Evolutionary conservation across 768 basidiomycete genomes (phyloP), one percentile per base, ranked within the genome.

Genomic region (Hemileccinum rubropunctum): DNA sequence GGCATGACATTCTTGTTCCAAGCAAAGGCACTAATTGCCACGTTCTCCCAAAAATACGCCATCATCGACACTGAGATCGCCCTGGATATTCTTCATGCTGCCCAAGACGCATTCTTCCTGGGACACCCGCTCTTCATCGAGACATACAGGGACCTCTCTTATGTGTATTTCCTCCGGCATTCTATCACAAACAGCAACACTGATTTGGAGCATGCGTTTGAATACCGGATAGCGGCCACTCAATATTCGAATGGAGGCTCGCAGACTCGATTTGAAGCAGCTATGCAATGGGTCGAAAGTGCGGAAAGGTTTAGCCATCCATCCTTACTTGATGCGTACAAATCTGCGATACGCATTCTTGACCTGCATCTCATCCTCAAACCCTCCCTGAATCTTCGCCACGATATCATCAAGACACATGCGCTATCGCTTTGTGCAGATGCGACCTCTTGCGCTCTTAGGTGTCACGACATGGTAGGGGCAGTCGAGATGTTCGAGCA

Each of bases 401-500:
- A 61, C 10, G 33, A 51, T 28, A 52, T 59, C 4, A 51, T 62
- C 27, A 56, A 51, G 49, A 33, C 28, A 1, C 42, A 33, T 6
- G 48, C 53, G n/a, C 10, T 48, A 26, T 50, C 59, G 8, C 34
- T 63, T 20, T 62, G 58, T 35, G 50, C 50, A 13, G 62, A 67
- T 43, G 66, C 68, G 4, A 65, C 61, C 1, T 55, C 62, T 9
- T 60, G 58, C 18, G 68, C 67, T 7, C 59, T 66, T 30, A 46
- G 54, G 27, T 18, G 44, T 5, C 46, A 46, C 0, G 51, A 64
- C 11, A 46, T 56, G 13, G 49, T 64, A 6, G 58, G 48, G 17
- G 67, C 63, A n/a, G 57, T 73, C 27, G 69, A 73, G 52, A 62
- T 71, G 61, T 59, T 75, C 9, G 67, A 67, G 47, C 66, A 66